phyloP scores from a whole-genome alignment of 2,329 filamentous ascomycete species.

The Cephalotrichum gorgonifer region DNA sequence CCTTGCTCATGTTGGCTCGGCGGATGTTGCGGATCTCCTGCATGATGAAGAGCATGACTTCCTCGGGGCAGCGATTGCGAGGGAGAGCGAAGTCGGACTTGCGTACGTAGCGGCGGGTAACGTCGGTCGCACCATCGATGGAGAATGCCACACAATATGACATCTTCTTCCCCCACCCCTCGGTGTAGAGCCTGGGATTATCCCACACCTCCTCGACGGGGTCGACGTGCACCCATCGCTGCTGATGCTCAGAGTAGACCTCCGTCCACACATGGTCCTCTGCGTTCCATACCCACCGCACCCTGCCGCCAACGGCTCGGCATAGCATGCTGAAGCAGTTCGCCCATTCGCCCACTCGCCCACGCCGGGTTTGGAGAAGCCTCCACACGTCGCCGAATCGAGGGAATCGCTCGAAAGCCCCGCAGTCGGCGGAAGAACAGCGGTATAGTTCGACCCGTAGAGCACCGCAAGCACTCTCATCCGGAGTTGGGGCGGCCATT shows the following conservation, averaged over 20 bases:
- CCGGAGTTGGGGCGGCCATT: constrained; percentile 73
- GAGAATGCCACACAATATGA: constrained; percentile 97
- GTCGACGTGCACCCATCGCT: constrained; percentile 95
- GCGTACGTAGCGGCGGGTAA: constrained; percentile 58
- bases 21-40: constrained; percentile 82
- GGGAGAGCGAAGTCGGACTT: constrained; percentile 63
- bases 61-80: constrained; percentile 73
- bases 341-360: constrained; percentile 89
- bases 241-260: constrained; percentile 87
- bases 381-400: constrained; percentile 94
- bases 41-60: constrained; percentile 83
- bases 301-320: constrained; percentile 78
- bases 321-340: constrained; percentile 99
- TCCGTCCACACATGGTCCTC: constrained; percentile 98
- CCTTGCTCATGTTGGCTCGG: constrained; percentile 74
- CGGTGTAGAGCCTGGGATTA: constrained; percentile 80
- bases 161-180: constrained; percentile 94
- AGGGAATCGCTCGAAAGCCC: constrained; percentile 78
- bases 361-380: constrained; percentile 73
- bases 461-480: constrained; percentile 82
- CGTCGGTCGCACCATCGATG: constrained; percentile 66
- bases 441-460: constrained; percentile 81
- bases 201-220: constrained; percentile 94
- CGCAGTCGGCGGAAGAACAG: constrained; percentile 68
- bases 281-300: constrained; percentile 96